Base-by-base conservation (phyloP, 768 basidiomycete genomes). In the Mycena epipterygia region DNA sequence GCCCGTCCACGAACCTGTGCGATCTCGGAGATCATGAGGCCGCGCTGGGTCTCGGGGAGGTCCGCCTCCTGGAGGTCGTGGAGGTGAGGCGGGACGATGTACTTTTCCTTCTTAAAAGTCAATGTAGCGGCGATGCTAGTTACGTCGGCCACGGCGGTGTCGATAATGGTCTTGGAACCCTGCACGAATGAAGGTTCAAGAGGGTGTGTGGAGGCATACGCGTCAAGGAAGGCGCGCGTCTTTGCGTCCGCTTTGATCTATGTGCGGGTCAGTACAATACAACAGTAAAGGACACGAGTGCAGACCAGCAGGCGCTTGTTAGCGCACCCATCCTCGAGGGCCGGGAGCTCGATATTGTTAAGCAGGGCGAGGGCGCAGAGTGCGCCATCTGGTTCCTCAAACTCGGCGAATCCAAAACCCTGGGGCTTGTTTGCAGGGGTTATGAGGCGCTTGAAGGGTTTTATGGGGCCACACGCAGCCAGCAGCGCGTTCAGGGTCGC, bases 381-480 rank as follows among this genome's bases (percentile, higher is more conserved):
- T 5, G 98, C 96, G 69, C 93, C 91, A 78, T 97, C 94, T 19
- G 97, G 95, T 62, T 97, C 97, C 78, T 97, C 94, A 78, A 89
- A 99, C 79, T 97, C 95, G 56, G 95, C 97, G 81, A 99, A 99
- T 13, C 97, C 98, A 78, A 99, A 99, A 3, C 95, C 96, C 84
- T 97, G 95, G 8, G 97, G 94, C 80, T 97, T 95, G 76, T 97
- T 95, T 21, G 94, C 91, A 27, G 96, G 95, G 2, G 96, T 97
- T 52, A 95, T 94, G 27, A 97, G 90, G 19, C 97, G 92, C 75
- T 97, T 98, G 83, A 99, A 94, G 0, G 94, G 95, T 68, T 91
- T 90, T 68, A 98, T 85, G 5, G 91, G 89, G 19, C 98, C 98
- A 75, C 96, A 98, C 32, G 96, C 91, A 69, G 86, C 81, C n/a